Base-by-base conservation (phyloP, 306 rosid genomes). In the Vigna radiata region DNA sequence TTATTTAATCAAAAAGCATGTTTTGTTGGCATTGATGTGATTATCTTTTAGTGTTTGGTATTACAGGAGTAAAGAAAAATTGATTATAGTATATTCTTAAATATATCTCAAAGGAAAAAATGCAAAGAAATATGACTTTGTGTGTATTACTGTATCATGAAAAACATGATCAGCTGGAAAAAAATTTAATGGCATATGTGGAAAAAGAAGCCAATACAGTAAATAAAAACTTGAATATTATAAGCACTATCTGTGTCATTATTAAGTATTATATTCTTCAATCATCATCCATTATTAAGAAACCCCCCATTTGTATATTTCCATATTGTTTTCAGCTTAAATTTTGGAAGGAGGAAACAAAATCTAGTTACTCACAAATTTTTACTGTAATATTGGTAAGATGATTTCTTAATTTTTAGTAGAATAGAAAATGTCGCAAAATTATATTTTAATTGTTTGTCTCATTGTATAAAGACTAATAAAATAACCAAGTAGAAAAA, bases 61-160 rank as follows among this genome's bases (percentile, higher is more conserved):
- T 23, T 19, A 21, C 19, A 21, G 33, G 33, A 25, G n/a, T 56
- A 56, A 23, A 56, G 14, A 23, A 16, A 56, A 56, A 11, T 23
- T 56, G 8, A 56, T 23, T 21, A 21, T 21, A 55, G 11, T 21
- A 6, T 21, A 23, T 55, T 14, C 13, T 61, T 39, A 8, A 64
- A 16, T 54, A 31, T 48, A 68, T 56, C 54, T 65, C 43, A 69
- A 59, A 56, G 29, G 65, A 54, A 60, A 62, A 47, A 53, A 75
- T 68, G 37, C 59, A 41, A 60, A 67, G 13, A 39, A 23, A 23
- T 8, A 58, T 12, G n/a, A 25, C 17, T 58, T 1, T 55, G 15
- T 3, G 29, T 27, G 29, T 27, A 27, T 27, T 27, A 2, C 29
- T 27, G 23, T 21, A 25, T 25, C 27, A 25, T 25, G 27, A 2